These are phyloP conservation scores for Phytopythium cucurbitacearum DNA, from an alignment of 352 stramenopile species.

Conservation along the genomic window DNA sequence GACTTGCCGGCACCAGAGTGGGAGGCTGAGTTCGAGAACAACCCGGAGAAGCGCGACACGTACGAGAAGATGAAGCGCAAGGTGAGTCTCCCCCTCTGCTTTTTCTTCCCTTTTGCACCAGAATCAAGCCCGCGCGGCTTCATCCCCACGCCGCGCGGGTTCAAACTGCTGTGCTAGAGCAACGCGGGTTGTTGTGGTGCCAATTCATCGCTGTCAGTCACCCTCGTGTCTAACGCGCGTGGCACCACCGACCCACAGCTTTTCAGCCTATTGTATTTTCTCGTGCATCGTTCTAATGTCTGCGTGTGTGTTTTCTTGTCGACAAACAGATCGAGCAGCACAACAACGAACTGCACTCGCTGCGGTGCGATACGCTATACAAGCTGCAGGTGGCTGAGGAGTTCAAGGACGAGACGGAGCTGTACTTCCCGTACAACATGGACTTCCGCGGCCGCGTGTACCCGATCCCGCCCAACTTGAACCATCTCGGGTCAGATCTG, in stretches of 20 bases:
- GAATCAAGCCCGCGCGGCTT: constrained; percentile 79
- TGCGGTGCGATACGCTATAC: constrained; percentile 93
- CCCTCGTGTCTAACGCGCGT: neutral
- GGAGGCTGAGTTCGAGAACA: constrained; percentile 60
- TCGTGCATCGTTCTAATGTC: neutral
- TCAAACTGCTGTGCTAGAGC: constrained; percentile 81
- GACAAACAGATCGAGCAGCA: constrained; percentile 64
- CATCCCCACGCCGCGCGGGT: constrained; percentile 55
- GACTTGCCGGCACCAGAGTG: constrained; percentile 60
- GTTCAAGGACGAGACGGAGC: constrained; percentile 94
- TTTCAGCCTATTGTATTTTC: neutral
- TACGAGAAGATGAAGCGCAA: constrained; percentile 72
- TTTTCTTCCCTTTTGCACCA: constrained; percentile 34
- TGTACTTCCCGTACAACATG: constrained; percentile 99
- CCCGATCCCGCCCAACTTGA: constrained; percentile 98
- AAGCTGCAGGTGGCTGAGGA: constrained; percentile 96
- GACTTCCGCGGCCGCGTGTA: constrained; percentile 99
- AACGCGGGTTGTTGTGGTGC: constrained; percentile 13
- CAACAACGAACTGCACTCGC: constrained; percentile 90
- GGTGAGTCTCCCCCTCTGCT: constrained; percentile 34
- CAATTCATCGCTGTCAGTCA: neutral
- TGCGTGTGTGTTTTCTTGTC: constrained; percentile 6
- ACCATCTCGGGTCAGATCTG: constrained; percentile 98
- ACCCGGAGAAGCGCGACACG: constrained; percentile 48
- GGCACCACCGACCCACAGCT: neutral